Base-by-base conservation (phyloP, 306 rosid species). In the Castanea mollissima region DNA sequence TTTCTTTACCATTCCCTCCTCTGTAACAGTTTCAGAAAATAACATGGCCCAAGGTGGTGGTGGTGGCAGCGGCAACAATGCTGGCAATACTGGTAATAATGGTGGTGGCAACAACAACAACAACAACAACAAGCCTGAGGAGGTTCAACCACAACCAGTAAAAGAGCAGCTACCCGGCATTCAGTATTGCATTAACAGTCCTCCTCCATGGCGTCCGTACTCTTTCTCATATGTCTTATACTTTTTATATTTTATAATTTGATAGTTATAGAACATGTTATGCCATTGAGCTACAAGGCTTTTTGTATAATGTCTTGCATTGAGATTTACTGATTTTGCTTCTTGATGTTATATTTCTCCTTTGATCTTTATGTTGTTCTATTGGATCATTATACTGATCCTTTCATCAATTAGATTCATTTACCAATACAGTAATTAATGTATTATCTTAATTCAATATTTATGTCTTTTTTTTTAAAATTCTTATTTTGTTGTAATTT, bases 141-240 rank as follows among this genome's bases (percentile, higher is more conserved):
- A 83, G 84, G 63, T 86, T 32, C 85, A 79, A 52, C 86, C 91
- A 14, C 89, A 86, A 51, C 91, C 86, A 2, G 69, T 88, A 6
- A 88, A 83, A 59, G 97, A 92, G 74, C 96, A 90, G 71, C 79
- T 92, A 27, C 92, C 95, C 2, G 92, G 93, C 12, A 85, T 92
- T 74, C 90, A 90, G 63, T 92, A 90, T 71, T 92, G 97, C 80
- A 80, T 92, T 15, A 92, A 86, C 78, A 89, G 93, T 80, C 96
- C 97, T 80, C 97, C 93, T 70, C 96, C 97, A 49, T 92, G 97
- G 96, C 76, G 95, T 90, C 8, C 25, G 91, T 80, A n/a, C 62
- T 34, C 21, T 67, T 2, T 69, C 59, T 16, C 34, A 51, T 49
- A 49, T 41, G 3, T 41, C 46, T 41, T 8, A 41, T 41, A 2